Evolutionary conservation across 768 basidiomycete species (phyloP), one percentile per base, ranked within the genome.

Genomic region (Kwoniella shandongensis): DNA sequence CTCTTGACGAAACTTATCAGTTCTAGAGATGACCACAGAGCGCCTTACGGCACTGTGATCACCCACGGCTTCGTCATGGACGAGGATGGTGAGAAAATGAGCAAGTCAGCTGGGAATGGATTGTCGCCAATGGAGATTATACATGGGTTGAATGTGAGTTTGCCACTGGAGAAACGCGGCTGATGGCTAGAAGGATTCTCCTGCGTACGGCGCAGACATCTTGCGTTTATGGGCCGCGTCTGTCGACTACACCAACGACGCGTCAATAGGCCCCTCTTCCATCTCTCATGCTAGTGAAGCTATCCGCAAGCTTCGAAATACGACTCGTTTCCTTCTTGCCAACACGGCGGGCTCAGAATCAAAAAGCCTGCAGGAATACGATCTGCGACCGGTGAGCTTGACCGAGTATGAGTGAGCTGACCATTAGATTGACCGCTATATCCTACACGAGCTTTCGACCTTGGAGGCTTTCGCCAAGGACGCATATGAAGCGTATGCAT

Each of bases 51-150:
- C 36, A 80, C 85, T 4, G 77, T 99, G 57, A 86, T 99, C 63
- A 98, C 94, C 0, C 94, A 99, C 73, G 96, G 94, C 0, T 94
- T 99, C 85, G 89, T 96, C 3, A 82, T 97, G 4, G 96, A 98
- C 66, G 85, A 90, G 71, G 78, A 82, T 12, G 92, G 91, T 2
- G 85, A 86, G 79, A 91, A 84, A 79, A 99, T 99, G 94, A 97
- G 93, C 83, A 99, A 99, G 79, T 91, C 89, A 1, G 75, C 89
- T 8, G 94, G 94, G 0, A 99, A 99, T 68, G 85, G 96, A 23
- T 76, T 93, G 46, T 89, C 86, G 66, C 94, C 94, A 0, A 78
- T 88, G 79, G 83, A 83, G 0, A 80, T 98, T 55, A 83, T 96
- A 25, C 73, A 85, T 55, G 94, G 91, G 20, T 87, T 86, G 18